Evolutionary conservation across 2,329 filamentous ascomycete genomes (phyloP).

Genomic region (Penicillium occitanis): DNA sequence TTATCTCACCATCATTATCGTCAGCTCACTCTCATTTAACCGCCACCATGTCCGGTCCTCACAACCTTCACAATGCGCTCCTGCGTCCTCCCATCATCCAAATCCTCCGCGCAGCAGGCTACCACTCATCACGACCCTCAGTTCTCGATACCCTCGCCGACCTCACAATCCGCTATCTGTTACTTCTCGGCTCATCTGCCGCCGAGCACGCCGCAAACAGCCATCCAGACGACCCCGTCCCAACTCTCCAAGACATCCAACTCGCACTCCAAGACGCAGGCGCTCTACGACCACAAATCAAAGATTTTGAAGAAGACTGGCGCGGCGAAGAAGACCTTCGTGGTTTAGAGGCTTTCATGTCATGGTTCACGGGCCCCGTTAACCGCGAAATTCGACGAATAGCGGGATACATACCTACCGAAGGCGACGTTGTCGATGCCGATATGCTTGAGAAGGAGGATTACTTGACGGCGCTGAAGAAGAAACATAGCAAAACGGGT

Average conservation of each 20-base stretch:
- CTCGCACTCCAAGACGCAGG: slow-evolving; percentile 82
- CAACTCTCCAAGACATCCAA: slow-evolving; percentile 74
- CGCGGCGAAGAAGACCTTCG: slow-evolving; percentile 71
- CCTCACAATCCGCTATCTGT: slow-evolving; percentile 77
- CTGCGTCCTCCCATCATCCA: slow-evolving; percentile 85
- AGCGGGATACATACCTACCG: slow-evolving; percentile 66
- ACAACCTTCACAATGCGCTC: slow-evolving; percentile 67
- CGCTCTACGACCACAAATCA: slow-evolving; percentile 67
- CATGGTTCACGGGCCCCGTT: slow-evolving; percentile 72
- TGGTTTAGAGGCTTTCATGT: slow-evolving; percentile 74
- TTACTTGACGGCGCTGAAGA: slow-evolving; percentile 76
- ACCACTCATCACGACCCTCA: slow-evolving; percentile 75
- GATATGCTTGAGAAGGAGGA: slow-evolving; percentile 63
- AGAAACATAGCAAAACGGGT: slow-evolving; percentile 85
- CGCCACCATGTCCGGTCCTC: slow-evolving; percentile 46
- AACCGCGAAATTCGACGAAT: slow-evolving; percentile 80
- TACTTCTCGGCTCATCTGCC: slow-evolving; percentile 70
- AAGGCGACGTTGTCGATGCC: slow-evolving; percentile 51
- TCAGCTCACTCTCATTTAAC: background rate
- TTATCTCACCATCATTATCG: background rate
- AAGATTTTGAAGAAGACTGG: slow-evolving; percentile 68
- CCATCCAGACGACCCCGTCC: slow-evolving; percentile 61
- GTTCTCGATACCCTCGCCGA: slow-evolving; percentile 88
- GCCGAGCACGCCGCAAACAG: slow-evolving; percentile 70
- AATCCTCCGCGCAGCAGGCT: slow-evolving; percentile 87